A percentile compares a stretch with the other conserved stretches of the same genome.
These are phyloP conservation scores for Brasenia schreberi DNA, from an alignment of 164 flowering plant genomes.

Conservation along the genomic window DNA sequence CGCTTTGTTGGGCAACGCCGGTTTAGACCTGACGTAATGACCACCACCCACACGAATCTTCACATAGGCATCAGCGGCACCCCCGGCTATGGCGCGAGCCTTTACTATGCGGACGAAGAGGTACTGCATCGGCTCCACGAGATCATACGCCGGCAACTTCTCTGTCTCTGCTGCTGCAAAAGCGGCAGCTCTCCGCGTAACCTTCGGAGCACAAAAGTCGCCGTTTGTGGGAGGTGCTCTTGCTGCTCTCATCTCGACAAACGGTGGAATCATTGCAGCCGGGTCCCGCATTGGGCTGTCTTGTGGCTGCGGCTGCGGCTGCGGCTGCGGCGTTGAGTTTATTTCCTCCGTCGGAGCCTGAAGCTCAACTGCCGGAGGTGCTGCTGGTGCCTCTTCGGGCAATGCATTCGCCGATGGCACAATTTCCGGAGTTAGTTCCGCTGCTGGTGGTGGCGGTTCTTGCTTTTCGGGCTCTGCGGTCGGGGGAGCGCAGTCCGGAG, in stretches of 20 bases:
- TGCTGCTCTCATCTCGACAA: neutral
- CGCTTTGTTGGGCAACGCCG: conserved; percentile 28
- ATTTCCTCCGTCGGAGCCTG: conserved; percentile 18
- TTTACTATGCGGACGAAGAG: conserved; percentile 67
- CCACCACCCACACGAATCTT: conserved; percentile 31
- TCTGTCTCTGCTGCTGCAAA: conserved; percentile 16
- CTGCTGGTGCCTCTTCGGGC: neutral
- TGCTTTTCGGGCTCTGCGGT: conserved; percentile 4
- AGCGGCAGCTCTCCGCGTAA: neutral
- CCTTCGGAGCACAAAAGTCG: neutral
- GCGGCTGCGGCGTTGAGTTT: neutral
- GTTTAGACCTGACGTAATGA: conserved; percentile 36
- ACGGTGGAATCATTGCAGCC: neutral
- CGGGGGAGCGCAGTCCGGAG: neutral
- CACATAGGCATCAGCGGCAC: conserved; percentile 36
- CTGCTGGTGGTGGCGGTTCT: conserved; percentile 5
- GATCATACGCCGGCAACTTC: conserved; percentile 32
- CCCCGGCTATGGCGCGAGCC: conserved; percentile 44
- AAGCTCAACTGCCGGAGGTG: conserved; percentile 2
- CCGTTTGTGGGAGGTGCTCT: neutral
- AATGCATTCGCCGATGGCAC: neutral
- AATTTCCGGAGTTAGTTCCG: neutral
- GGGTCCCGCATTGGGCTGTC: conserved; percentile 1
- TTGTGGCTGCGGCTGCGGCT: neutral
- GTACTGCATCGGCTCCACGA: conserved; percentile 89